Base-by-base conservation (phyloP, 768 basidiomycete species). In the Trametes maxima region DNA sequence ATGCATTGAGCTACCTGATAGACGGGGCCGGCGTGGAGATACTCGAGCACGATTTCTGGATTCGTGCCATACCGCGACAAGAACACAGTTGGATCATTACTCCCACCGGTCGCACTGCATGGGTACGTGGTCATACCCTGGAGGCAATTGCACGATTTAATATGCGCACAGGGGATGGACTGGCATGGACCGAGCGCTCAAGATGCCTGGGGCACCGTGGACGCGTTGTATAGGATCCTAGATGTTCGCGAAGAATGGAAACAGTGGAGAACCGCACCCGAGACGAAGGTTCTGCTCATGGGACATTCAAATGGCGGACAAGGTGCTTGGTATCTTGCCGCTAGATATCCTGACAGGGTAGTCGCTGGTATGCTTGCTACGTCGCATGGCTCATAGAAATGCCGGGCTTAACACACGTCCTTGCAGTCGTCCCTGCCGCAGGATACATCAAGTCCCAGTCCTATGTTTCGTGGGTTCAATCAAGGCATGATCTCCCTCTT, bases 291-390 rank as follows among this genome's bases (percentile, higher is more conserved):
- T 8, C 75, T 89, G n/a, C 68, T 94, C n/a, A 77, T 94, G 36
- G 94, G 95, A 0, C 94, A 97, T 70, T 95, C 94, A 2, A 97
- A 97, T 71, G 94, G 94, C 28, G 94, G 94, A 13, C 95, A 95
- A 73, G 94, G 94, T 0, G 79, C 87, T 2, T 94, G 92, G 90
- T 87, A 93, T 71, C 69, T 90, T 17, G 85, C 89, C 14, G 81
- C 86, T 25, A 79, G 89, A 63, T 90, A 83, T 72, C 94, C 95
- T 0, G 93, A 95, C 70, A 79, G 82, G 55, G 83, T 90, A 12
- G 66, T 87, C 10, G 88, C 82, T 53, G 84, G 88, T 87, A 62
- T 51, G 75, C 66, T 67, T 8, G 43, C 16, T 33, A 14, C 25
- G 46, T 25, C 8, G 21, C 8, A 22, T 6, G 46, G 5, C 12